Evolutionary conservation across 2,329 filamentous ascomycete species (phyloP).

Genomic region (Alternaria tenuissima): DNA sequence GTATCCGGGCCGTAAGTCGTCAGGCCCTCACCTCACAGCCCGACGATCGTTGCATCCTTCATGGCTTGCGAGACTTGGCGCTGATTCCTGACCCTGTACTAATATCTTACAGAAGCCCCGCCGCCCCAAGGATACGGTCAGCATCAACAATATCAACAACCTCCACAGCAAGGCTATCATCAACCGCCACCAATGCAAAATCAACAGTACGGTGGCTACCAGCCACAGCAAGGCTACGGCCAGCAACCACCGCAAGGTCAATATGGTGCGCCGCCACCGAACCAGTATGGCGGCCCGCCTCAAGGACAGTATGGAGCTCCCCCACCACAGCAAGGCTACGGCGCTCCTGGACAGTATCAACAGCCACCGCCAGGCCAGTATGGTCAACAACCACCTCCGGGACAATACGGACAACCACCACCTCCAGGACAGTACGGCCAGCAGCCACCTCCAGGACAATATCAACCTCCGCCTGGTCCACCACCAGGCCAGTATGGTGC

Average conservation of each 20-base stretch:
- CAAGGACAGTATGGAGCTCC: constrained; percentile 33
- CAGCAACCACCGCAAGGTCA: constrained; percentile 30
- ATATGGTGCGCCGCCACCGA: constrained; percentile 50
- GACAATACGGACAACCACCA: constrained; percentile 13
- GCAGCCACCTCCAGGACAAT: constrained; percentile 29
- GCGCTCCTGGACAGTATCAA: constrained; percentile 16
- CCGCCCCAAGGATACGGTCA: constrained; percentile 37
- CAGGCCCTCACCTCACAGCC: constrained; percentile 14
- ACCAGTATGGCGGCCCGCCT: constrained; percentile 33
- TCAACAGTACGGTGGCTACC: constrained; percentile 44
- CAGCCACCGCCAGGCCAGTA: constrained; percentile 38
- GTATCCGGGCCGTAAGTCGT: constrained; percentile 42
- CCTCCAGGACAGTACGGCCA: constrained; percentile 24
- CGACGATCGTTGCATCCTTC: constrained; percentile 16
- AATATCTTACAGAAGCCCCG: constrained; percentile 39
- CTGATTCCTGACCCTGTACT: constrained; percentile 27
- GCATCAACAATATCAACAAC: constrained; percentile 19
- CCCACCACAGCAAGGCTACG: constrained; percentile 30
- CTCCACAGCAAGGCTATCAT: constrained; percentile 32
- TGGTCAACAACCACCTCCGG: constrained; percentile 40
- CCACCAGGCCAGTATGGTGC: constrained; percentile 29
- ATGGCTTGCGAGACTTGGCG: constrained; percentile 21
- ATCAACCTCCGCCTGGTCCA: constrained; percentile 16
- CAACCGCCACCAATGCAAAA: constrained; percentile 48
- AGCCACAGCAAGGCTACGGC: constrained; percentile 41